Conservation (phyloP, 345 rosid species). For the Hevea brasiliensis region DNA sequence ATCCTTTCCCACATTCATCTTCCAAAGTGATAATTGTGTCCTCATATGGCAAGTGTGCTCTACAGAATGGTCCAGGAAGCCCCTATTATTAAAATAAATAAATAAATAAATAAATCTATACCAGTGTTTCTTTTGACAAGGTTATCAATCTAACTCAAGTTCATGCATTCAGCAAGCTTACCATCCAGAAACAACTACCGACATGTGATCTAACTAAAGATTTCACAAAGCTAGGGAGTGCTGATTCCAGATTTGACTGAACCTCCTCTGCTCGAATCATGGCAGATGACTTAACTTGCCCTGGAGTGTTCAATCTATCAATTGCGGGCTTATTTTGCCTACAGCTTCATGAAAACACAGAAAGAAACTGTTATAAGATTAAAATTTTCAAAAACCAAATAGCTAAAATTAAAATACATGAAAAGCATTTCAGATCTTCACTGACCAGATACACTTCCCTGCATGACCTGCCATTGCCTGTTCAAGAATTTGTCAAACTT, state of each 20-base stretch:
- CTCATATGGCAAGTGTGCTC: conserved; percentile 46
- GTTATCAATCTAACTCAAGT: neutral
- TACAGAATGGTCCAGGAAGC: conserved; percentile 76
- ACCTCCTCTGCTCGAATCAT: conserved; percentile 58
- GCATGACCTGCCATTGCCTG: conserved; percentile 42
- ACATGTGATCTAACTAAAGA: conserved; percentile 67
- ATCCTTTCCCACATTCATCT: conserved; percentile 56
- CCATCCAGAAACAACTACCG: conserved; percentile 75
- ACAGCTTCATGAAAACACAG: conserved; percentile 35
- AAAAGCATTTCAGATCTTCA: conserved; percentile 7
- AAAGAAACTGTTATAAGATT: neutral
- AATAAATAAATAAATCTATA: neutral
- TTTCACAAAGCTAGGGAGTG: conserved; percentile 57
- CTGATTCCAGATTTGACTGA: conserved; percentile 57
- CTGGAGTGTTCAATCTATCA: conserved; percentile 23
- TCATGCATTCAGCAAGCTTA: conserved; percentile 17
- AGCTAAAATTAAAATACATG: neutral
- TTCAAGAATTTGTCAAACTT: conserved; percentile 1
- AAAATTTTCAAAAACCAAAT: conserved; percentile 9
- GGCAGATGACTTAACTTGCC: conserved; percentile 44
- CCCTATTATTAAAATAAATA: conserved; percentile 41
- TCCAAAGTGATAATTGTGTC: conserved; percentile 53
- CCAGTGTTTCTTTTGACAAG: conserved; percentile 5
- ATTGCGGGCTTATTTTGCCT: conserved; percentile 25
- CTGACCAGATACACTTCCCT: conserved; percentile 49